Conservation (phyloP, 768 basidiomycete genomes). For the Rhizopogon vinicolor region DNA sequence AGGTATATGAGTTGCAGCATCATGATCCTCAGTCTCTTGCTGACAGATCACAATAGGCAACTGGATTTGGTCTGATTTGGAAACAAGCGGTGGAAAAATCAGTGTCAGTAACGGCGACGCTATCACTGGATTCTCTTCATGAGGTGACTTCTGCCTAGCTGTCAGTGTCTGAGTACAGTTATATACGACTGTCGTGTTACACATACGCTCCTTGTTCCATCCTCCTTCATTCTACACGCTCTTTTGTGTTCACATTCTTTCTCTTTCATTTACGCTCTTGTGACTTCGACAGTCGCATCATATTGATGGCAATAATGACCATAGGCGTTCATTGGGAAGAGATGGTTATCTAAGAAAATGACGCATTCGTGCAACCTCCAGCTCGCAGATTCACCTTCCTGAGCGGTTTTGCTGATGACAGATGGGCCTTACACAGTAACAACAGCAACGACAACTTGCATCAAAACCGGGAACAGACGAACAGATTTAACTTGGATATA, state of each 20-base stretch:
- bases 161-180: too few species aligned
- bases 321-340: too few species aligned
- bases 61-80: slow-evolving; percentile 49
- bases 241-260: not conserved
- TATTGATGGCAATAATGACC: too few species aligned
- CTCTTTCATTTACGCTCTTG: not conserved
- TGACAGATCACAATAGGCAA: slow-evolving; percentile 24
- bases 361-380: too few species aligned
- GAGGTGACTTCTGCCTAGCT: not conserved
- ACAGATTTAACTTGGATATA: too few species aligned
- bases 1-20: slow-evolving; percentile 26
- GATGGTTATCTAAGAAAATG: too few species aligned
- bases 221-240: not conserved
- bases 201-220: not conserved
- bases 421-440: too few species aligned
- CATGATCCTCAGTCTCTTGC: not conserved
- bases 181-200: not conserved
- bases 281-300: too few species aligned
- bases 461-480: too few species aligned
- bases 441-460: too few species aligned
- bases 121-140: slow-evolving; percentile 26
- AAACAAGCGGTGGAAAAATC: slow-evolving; percentile 37
- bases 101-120: slow-evolving; percentile 22
- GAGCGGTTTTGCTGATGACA: too few species aligned
- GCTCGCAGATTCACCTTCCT: too few species aligned